A percentile compares a stretch with the other conserved stretches of the same genome.
phyloP scores from a whole-genome alignment of 169 alveolate genomes.

The Cryptosporidium andersoni region DNA sequence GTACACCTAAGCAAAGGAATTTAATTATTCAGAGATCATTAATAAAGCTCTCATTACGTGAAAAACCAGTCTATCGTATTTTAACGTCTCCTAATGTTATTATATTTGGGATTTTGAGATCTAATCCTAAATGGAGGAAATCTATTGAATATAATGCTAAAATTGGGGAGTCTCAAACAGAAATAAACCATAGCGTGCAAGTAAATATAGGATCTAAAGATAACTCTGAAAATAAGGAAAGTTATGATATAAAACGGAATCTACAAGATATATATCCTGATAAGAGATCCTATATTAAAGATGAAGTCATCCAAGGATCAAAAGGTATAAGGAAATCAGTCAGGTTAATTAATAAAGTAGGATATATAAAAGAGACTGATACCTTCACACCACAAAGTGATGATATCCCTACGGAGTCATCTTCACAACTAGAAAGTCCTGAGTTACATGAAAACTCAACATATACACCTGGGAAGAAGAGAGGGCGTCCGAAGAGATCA shows the following conservation, averaged over 20 bases:
- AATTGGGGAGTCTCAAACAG: background rate
- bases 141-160: background rate
- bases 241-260: no score
- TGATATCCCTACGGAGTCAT: background rate
- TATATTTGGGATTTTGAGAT: constrained; percentile 45
- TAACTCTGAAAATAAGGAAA: no score
- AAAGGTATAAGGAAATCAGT: background rate
- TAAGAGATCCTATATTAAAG: no score
- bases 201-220: constrained; percentile 10
- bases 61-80: constrained; percentile 61
- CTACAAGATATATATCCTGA: no score
- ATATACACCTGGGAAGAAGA: no score
- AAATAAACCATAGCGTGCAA: background rate
- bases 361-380: no score
- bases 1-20: constrained; percentile 7
- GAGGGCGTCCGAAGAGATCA: no score
- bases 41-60: constrained; percentile 46
- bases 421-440: background rate
- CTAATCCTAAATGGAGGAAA: constrained; percentile 62
- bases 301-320: background rate
- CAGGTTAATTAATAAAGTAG: no score
- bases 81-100: constrained; percentile 29
- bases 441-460: background rate
- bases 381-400: no score
- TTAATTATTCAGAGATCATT: constrained; percentile 38